Base-by-base conservation (phyloP, 2,329 filamentous ascomycete genomes). In the Sclerotinia spermophila region DNA sequence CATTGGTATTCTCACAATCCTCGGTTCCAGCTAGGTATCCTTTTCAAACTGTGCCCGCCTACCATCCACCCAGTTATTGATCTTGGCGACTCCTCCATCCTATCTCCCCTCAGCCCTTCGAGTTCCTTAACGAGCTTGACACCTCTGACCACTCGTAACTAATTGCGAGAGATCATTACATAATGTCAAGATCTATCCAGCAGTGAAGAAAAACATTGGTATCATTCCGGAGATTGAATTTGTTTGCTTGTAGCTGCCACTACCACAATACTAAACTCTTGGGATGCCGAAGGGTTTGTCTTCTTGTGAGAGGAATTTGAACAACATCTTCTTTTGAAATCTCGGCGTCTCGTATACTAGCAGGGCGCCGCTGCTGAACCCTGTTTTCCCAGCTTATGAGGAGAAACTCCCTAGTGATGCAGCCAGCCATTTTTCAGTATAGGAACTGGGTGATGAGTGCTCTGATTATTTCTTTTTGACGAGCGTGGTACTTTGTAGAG, bases 61-160 rank as follows among this genome's bases (percentile, higher is more conserved):
- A 4, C 48, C 48, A 51, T 13, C 17, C 5, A 7, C n/a, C 17
- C n/a, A 51, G 5, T 51, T 7, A 51, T 15, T 51, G 48, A 8
- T 51, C 48, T 1, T 15, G 11, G 17, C 5, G 10, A 24, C 7
- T 7, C 0, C 5, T 15, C n/a, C n/a, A n/a, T n/a, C n/a, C n/a
- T n/a, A n/a, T n/a, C n/a, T n/a, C n/a, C n/a, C n/a, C n/a, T n/a
- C n/a, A n/a, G n/a, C n/a, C n/a, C n/a, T n/a, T n/a, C n/a, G n/a
- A n/a, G n/a, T n/a, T n/a, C n/a, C n/a, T n/a, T n/a, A n/a, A n/a
- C n/a, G n/a, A n/a, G n/a, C n/a, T n/a, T n/a, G n/a, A n/a, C n/a
- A n/a, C n/a, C n/a, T n/a, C n/a, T n/a, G n/a, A n/a, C n/a, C n/a
- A 51, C 8, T 1, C 7, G 11, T 27, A 8, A 51, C 13, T 51